phyloP scores from a whole-genome alignment of 306 rosid genomes.

The Casuarina glauca region DNA sequence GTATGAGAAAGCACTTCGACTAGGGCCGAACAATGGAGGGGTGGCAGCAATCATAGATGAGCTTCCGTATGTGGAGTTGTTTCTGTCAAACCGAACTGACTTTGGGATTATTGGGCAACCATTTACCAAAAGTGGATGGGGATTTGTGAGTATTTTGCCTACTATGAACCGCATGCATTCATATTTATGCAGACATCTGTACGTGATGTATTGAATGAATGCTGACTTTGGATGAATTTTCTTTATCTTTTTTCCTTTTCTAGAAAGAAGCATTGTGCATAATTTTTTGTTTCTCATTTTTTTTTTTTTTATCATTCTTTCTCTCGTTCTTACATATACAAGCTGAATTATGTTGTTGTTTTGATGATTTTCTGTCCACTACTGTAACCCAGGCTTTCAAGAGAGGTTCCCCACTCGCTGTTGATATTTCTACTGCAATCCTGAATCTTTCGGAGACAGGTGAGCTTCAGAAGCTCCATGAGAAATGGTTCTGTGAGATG shows the following conservation, averaged over 20 bases:
- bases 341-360: not conserved
- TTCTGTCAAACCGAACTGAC: constrained; percentile 65
- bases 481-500: constrained; percentile 79
- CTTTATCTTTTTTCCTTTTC: not conserved
- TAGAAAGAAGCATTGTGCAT: not conserved
- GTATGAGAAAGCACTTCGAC: constrained; percentile 67
- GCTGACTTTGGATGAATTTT: not conserved
- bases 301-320: not conserved
- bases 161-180: constrained; percentile 18
- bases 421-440: constrained; percentile 91
- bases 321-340: not conserved
- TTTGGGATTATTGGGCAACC: constrained; percentile 85
- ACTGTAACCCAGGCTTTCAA: constrained; percentile 64
- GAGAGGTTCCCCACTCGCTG: constrained; percentile 81
- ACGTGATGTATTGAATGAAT: constrained; percentile 4
- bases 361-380: constrained; percentile 15
- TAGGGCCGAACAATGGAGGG: constrained; percentile 78
- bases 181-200: constrained; percentile 1
- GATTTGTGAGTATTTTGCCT: constrained; percentile 78
- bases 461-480: constrained; percentile 64
- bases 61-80: constrained; percentile 78
- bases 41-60: constrained; percentile 93
- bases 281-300: not conserved
- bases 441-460: constrained; percentile 81
- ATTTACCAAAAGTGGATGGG: constrained; percentile 89